Conservation (phyloP, 106 monocot species). For the Dendrobium nobile region DNA sequence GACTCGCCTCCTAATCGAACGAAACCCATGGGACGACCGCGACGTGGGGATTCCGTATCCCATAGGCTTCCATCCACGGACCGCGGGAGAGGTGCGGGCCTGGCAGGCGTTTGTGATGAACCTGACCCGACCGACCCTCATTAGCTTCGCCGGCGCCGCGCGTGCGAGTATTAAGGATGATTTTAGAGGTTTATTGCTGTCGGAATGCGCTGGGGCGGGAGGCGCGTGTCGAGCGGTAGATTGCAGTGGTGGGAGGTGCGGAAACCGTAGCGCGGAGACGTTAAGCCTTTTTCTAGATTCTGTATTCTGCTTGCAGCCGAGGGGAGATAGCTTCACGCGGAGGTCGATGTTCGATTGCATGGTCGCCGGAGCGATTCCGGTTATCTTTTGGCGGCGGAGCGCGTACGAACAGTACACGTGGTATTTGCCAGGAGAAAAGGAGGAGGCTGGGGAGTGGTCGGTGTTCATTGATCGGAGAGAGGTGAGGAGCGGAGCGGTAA, state of each 20-base stretch:
- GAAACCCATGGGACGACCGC: slow-evolving; percentile 57
- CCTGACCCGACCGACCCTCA: slow-evolving; percentile 34
- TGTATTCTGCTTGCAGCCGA: slow-evolving; percentile 77
- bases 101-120: slow-evolving; percentile 64
- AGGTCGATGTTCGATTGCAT: slow-evolving; percentile 94
- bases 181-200: slow-evolving; percentile 47
- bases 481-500: slow-evolving; percentile 51
- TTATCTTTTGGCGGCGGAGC: slow-evolving; percentile 79
- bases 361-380: slow-evolving; percentile 86
- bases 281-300: slow-evolving; percentile 66
- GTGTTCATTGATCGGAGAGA: slow-evolving; percentile 64
- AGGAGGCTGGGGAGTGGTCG: slow-evolving; percentile 41
- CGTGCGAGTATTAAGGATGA: slow-evolving; percentile 49
- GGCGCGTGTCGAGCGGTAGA: slow-evolving; percentile 46
- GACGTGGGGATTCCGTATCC: slow-evolving; percentile 93
- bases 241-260: slow-evolving; percentile 46
- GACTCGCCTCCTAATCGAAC: slow-evolving; percentile 77
- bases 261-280: slow-evolving; percentile 40
- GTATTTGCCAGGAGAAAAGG: slow-evolving; percentile 40
- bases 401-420: slow-evolving; percentile 69
- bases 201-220: slow-evolving; percentile 34
- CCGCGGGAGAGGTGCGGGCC: slow-evolving; percentile 24
- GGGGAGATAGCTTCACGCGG: slow-evolving; percentile 86
- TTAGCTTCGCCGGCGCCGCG: slow-evolving; percentile 72
- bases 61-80: slow-evolving; percentile 81